Base-by-base conservation (phyloP, 139 green algal species). In the Pseudopediastrum boryanum region DNA sequence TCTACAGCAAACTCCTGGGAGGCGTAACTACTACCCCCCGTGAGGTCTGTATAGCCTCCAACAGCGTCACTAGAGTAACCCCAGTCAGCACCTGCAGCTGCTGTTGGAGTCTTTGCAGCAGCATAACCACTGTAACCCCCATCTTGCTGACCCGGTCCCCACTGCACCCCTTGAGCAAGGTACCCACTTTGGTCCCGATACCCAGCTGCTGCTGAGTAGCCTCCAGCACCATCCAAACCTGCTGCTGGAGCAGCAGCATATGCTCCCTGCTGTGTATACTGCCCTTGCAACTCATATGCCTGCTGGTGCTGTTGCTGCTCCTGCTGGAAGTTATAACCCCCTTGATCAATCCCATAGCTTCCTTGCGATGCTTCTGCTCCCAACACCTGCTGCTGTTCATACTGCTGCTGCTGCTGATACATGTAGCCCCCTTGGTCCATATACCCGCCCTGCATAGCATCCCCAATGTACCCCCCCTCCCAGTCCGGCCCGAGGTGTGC, bases 361-460 rank as follows among this genome's bases (percentile, higher is more conserved):
- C n/a, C n/a, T n/a, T n/a, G n/a, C n/a, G n/a, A n/a, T n/a, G n/a
- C n/a, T n/a, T n/a, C n/a, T n/a, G n/a, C n/a, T n/a, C n/a, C n/a
- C n/a, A n/a, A n/a, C n/a, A n/a, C n/a, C n/a, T n/a, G n/a, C n/a
- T n/a, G n/a, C n/a, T n/a, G n/a, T n/a, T 33, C 10, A 31, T 39
- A 65, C 70, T 51, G 19, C 51, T 27, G 50, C 31, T 21, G 42
- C 51, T 67, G 70, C 50, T 67, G 54, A n/a, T 72, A 19, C 72
- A 71, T 63, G 23, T 52, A 71, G 25, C 2, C 72, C 25, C 69
- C 12, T n/a, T 48, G 35, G 3, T 54, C 4, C 3, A 23, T 19
- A 50, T 9, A 25, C 16, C 27, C 63, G 27, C 63, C 31, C 7
- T 35, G 9, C 27, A 10, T 6, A 19, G 19, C 68, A 76, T 52